phyloP scores from a whole-genome alignment of 148 eudicot genomes.

The Diospyros lotus region DNA sequence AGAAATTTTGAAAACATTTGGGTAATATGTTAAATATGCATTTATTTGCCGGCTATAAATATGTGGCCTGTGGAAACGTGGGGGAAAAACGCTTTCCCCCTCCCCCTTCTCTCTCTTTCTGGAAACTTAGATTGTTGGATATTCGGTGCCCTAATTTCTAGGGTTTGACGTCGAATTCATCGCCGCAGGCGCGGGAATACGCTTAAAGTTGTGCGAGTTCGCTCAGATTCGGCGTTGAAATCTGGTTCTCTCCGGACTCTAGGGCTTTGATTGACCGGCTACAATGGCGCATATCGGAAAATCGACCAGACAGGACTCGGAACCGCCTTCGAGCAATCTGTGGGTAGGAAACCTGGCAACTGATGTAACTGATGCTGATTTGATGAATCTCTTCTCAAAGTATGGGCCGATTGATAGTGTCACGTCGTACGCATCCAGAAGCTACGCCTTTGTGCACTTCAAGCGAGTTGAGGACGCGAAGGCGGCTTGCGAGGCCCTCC shows the following conservation, averaged over 20 bases:
- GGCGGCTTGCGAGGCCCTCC: constrained; percentile 47
- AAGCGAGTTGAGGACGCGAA: constrained; percentile 50
- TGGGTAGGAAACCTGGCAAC: constrained; percentile 76
- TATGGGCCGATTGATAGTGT: constrained; percentile 54
- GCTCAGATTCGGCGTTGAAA: not conserved
- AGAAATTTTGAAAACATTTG: too few species aligned
- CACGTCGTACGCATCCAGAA: constrained; percentile 51
- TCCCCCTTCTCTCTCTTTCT: too few species aligned
- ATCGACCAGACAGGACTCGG: constrained; percentile 16
- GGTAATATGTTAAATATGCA: too few species aligned
- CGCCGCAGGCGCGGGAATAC: too few species aligned
- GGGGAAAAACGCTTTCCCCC: too few species aligned
- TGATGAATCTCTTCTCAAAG: constrained; percentile 46
- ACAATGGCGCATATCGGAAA: constrained; percentile 11
- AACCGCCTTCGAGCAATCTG: constrained; percentile 46
- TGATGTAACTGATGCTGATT: constrained; percentile 57
- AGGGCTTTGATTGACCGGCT: not conserved
- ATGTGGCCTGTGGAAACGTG: too few species aligned
- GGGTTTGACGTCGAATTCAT: too few species aligned
- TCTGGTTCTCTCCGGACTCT: not conserved
- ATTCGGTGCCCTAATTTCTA: too few species aligned
- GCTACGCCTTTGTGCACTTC: constrained; percentile 64
- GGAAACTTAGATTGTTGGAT: too few species aligned
- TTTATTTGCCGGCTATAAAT: too few species aligned
- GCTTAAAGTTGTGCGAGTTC: not conserved